Conservation (phyloP, 2,329 filamentous ascomycete genomes). For the Acrocalymma vagum region DNA sequence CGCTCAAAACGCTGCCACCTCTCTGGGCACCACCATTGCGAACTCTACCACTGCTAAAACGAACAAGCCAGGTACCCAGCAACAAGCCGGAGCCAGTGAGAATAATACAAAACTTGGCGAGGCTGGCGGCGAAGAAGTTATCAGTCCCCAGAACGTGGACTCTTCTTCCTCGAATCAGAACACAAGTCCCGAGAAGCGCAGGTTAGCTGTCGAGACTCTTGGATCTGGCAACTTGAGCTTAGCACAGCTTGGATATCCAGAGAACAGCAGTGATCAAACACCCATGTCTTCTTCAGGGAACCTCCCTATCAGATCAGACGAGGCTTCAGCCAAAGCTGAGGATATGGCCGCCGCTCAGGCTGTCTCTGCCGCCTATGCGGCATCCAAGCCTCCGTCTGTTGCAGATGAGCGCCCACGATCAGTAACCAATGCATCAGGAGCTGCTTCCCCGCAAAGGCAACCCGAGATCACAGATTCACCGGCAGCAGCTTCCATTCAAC, state of each 20-base stretch:
- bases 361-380: slow-evolving; percentile 67
- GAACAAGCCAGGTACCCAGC: slow-evolving; percentile 55
- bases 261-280: slow-evolving; percentile 65
- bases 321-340: slow-evolving; percentile 64
- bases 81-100: slow-evolving; percentile 21
- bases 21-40: slow-evolving; percentile 76
- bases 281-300: slow-evolving; percentile 68
- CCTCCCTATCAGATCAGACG: slow-evolving; percentile 59
- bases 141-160: slow-evolving; percentile 41
- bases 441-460: slow-evolving; percentile 65
- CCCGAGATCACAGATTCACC: slow-evolving; percentile 72
- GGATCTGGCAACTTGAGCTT: slow-evolving; percentile 89
- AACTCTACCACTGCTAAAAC: slow-evolving; percentile 65
- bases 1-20: slow-evolving; percentile 88
- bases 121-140: slow-evolving; percentile 52
- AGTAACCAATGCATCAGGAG: slow-evolving; percentile 45
- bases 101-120: slow-evolving; percentile 36
- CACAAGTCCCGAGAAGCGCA: slow-evolving; percentile 52
- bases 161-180: slow-evolving; percentile 25
- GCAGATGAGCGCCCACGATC: slow-evolving; percentile 50
- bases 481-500: slow-evolving; percentile 59
- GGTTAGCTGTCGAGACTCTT: slow-evolving; percentile 85
- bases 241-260: slow-evolving; percentile 82
- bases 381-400: slow-evolving; percentile 47
- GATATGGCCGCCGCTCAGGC: slow-evolving; percentile 67